Conservation (phyloP, 345 rosid genomes). For the Lumnitzera littorea region DNA sequence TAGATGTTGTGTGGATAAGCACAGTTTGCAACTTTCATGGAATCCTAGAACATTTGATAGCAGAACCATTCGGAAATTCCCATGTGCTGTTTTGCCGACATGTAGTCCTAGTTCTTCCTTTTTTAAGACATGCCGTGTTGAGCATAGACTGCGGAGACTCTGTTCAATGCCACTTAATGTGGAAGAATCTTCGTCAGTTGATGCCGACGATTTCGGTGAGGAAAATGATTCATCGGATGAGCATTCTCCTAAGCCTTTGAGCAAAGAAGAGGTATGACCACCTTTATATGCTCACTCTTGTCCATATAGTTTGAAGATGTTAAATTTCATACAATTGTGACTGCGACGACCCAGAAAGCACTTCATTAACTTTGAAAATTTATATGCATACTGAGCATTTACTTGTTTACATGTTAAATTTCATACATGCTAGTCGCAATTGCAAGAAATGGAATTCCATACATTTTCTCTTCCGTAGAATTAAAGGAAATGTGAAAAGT, state of each 20-base stretch:
- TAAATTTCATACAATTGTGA: too few relatives aligned
- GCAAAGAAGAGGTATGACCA: constrained; percentile 47
- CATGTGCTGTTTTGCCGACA: constrained; percentile 7
- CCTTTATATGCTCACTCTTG: background rate
- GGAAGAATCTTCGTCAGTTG: constrained; percentile 36
- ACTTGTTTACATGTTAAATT: too few relatives aligned
- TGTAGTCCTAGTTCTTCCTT: constrained; percentile 19
- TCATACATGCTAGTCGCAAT: too few relatives aligned
- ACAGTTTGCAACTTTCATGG: constrained; percentile 28
- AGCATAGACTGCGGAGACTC: constrained; percentile 27
- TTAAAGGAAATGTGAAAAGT: too few relatives aligned
- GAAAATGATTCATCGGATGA: constrained; percentile 26
- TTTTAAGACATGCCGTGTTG: constrained; percentile 20
- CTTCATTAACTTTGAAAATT: too few relatives aligned
- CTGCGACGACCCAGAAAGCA: too few relatives aligned
- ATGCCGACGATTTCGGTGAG: constrained; percentile 16
- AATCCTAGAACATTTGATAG: constrained; percentile 22
- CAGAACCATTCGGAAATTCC: constrained; percentile 15
- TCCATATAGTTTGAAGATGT: background rate
- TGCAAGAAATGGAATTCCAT: too few relatives aligned
- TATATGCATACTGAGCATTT: too few relatives aligned
- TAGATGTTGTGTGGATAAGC: constrained; percentile 40
- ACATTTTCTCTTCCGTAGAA: too few relatives aligned
- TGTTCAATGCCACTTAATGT: constrained; percentile 30
- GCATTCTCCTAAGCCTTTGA: constrained; percentile 37